A percentile compares a stretch with the other conserved stretches of the same genome.
Evolutionary conservation across 2,329 filamentous ascomycete genomes (phyloP).

Genomic region (Neopestalotiopsis sp.): DNA sequence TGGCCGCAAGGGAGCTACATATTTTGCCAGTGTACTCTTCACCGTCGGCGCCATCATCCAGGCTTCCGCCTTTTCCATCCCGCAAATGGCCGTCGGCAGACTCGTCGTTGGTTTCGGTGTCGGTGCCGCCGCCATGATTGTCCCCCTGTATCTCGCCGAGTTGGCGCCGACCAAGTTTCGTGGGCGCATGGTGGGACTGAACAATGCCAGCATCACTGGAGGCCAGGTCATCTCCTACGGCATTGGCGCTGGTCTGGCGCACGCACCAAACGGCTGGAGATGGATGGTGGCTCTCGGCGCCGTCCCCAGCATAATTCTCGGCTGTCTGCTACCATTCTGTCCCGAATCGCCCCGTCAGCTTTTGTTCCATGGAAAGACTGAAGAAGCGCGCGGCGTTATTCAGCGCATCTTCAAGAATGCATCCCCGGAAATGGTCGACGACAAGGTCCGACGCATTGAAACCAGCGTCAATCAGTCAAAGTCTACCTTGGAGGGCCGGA

Average conservation of each 20-base stretch:
- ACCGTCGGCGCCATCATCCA: conserved; percentile 43
- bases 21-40: conserved; percentile 45
- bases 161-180: not conserved
- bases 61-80: conserved; percentile 41
- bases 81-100: conserved; percentile 50
- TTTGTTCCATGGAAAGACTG: not conserved
- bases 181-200: not conserved
- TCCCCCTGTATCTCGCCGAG: conserved; percentile 24
- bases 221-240: not conserved
- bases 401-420: not conserved
- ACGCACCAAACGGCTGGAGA: not conserved
- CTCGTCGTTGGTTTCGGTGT: conserved; percentile 55
- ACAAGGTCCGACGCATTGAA: not conserved
- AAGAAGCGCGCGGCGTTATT: not conserved
- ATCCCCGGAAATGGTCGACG: not conserved
- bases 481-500: not conserved
- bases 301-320: not conserved
- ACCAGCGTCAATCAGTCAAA: not conserved
- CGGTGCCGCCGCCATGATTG: conserved; percentile 52
- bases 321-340: not conserved
- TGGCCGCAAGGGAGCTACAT: conserved; percentile 46
- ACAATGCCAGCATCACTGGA: not conserved
- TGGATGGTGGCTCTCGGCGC: not conserved
- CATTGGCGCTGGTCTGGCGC: not conserved
- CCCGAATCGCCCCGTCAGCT: not conserved